Evolutionary conservation across 495 filamentous ascomycete genomes (phyloP), one percentile per base, ranked within the genome.

Genomic region (Delitschia confertaspora): DNA sequence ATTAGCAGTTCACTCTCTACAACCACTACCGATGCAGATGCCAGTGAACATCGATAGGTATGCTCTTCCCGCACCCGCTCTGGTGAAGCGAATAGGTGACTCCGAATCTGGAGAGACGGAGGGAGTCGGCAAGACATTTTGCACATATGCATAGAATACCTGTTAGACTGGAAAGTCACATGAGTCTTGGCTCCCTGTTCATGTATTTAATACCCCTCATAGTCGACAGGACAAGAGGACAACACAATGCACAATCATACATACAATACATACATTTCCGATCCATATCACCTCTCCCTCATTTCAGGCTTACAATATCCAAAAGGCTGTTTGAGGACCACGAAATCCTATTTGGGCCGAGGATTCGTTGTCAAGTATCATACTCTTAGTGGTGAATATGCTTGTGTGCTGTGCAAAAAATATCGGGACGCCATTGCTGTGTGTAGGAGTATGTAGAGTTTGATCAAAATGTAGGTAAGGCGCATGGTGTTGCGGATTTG

Each of bases 71-170:
- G 20, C 51, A 27, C 10, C 53, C 53, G 10, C 37, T 63, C 25
- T 63, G 42, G 42, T 63, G 60, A 45, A 42, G 55, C 20, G 60
- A 63, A n/a, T n/a, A n/a, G n/a, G n/a, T n/a, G n/a, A n/a, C n/a
- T n/a, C n/a, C n/a, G n/a, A n/a, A n/a, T n/a, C n/a, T n/a, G n/a
- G n/a, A n/a, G n/a, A n/a, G n/a, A n/a, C n/a, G n/a, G n/a, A n/a
- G n/a, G n/a, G n/a, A n/a, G n/a, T n/a, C n/a, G n/a, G n/a, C n/a
- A n/a, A n/a, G n/a, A n/a, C n/a, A n/a, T n/a, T n/a, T n/a, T n/a
- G n/a, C n/a, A n/a, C n/a, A n/a, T n/a, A n/a, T n/a, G n/a, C n/a
- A n/a, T n/a, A n/a, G n/a, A n/a, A n/a, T n/a, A n/a, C n/a, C n/a
- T n/a, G n/a, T n/a, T n/a, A n/a, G n/a, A n/a, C n/a, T n/a, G n/a